These are phyloP conservation scores for Dioscorea cayenensis DNA, from an alignment of 116 monocot species.

Conservation along the genomic window DNA sequence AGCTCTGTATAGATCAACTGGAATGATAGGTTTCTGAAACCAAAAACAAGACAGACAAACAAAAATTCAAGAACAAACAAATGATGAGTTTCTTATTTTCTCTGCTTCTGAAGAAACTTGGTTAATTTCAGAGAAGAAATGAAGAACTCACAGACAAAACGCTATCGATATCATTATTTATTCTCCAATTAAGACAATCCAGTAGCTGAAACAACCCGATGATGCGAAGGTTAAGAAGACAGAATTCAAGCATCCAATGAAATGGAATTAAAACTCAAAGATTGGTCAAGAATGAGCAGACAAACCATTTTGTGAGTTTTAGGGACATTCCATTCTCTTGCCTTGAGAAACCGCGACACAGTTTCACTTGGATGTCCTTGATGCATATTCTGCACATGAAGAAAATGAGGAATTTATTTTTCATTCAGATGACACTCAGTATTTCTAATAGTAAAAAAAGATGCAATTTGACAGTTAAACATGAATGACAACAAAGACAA, in stretches of 20 bases:
- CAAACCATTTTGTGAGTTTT: conserved; percentile 82
- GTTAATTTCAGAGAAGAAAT: background rate
- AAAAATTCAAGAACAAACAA: background rate
- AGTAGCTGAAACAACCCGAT: conserved; percentile 41
- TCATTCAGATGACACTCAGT: background rate
- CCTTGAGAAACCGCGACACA: conserved; percentile 66
- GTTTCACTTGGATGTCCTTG: conserved; percentile 70
- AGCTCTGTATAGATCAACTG: conserved; percentile 58
- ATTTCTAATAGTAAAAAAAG: background rate
- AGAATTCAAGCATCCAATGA: background rate
- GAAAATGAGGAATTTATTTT: conserved; percentile 9
- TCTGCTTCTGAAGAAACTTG: background rate
- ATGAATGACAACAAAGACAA: background rate
- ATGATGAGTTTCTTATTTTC: background rate
- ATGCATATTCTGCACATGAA: conserved; percentile 55
- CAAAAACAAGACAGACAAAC: background rate
- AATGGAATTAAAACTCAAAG: background rate
- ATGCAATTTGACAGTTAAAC: background rate
- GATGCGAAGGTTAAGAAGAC: background rate
- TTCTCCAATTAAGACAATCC: conserved; percentile 93
- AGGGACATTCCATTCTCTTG: conserved; percentile 62
- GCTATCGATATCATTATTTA: conserved; percentile 77
- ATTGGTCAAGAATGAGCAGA: background rate
- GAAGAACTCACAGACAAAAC: conserved; percentile 44
- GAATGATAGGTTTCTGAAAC: conserved; percentile 67